Evolutionary conservation across 2,329 filamentous ascomycete species (phyloP), one percentile per base, ranked within the genome.

Genomic region (Xylaria sp.): DNA sequence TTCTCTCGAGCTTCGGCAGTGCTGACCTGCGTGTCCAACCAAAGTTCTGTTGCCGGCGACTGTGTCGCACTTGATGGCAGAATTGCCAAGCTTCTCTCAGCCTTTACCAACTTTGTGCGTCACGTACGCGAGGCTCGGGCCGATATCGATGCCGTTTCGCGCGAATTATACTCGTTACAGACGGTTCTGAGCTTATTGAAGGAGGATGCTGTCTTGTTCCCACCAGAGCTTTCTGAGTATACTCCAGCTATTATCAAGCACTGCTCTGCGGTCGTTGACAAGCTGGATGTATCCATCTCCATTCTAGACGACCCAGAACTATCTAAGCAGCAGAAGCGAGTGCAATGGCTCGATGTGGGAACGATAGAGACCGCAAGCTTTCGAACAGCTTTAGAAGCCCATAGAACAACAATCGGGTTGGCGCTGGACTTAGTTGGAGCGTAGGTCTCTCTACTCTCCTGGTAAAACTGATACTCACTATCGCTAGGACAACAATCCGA

Each of bases 81-180:
- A 66, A 79, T 82, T 51, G 72, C 76, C 35, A 76, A 78, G 48
- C 78, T 79, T n/a, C 75, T 78, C 25, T 64, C 71, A 10, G 69
- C 76, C 37, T 72, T 83, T 27, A 75, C 76, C 66, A 66, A 69
- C 44, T 83, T 83, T 63, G 79, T 82, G 8, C 80, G 81, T 42
- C 77, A 82, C 21, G 79, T 83, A 1, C 81, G 81, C 44, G 81
- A 82, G 68, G 79, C 81, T 2, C 78, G 81, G 18, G 73, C 78
- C 40, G 81, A 82, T 27, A 73, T 83, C 18, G 78, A 82, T 42
- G 75, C 71, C 35, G 76, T 84, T 44, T 80, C 81, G 37, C 78
- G 80, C 66, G 82, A 84, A 69, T 71, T 84, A 32, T 78, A 82
- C 66, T 82, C 81, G 50, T 76, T 84, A 57, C 78, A 81, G 63